phyloP scores from a whole-genome alignment of 176 grass and related monocot species.

The barley (Hordeum vulgare) region DNA sequence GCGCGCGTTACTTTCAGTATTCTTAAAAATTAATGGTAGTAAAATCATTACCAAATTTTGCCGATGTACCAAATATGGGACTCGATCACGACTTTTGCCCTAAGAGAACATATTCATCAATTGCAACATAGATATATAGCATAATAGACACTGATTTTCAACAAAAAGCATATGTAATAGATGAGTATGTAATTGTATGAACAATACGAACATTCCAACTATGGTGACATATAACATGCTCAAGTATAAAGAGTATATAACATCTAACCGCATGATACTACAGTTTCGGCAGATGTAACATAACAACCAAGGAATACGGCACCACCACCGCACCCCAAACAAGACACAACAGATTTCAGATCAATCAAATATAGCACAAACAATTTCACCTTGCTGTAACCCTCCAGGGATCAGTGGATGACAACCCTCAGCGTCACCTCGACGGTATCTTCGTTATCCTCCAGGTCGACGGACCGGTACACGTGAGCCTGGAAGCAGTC shows the following conservation, averaged over 20 bases:
- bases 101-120: no score
- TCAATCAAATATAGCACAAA: neutral
- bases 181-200: neutral
- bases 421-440: neutral
- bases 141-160: no score
- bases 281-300: neutral
- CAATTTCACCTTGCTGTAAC: neutral
- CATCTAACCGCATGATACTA: neutral
- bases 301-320: neutral
- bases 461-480: neutral
- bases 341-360: neutral
- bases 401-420: neutral
- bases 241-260: neutral
- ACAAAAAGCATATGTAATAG: no score
- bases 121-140: no score
- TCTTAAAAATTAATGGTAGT: no score
- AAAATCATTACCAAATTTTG: no score
- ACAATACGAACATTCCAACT: neutral
- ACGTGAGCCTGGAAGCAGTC: neutral
- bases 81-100: no score
- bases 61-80: no score
- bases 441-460: neutral
- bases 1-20: no score
- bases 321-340: neutral
- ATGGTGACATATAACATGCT: neutral